Conservation (phyloP, 306 rosid species). For the Heteromeles arbutifolia region DNA sequence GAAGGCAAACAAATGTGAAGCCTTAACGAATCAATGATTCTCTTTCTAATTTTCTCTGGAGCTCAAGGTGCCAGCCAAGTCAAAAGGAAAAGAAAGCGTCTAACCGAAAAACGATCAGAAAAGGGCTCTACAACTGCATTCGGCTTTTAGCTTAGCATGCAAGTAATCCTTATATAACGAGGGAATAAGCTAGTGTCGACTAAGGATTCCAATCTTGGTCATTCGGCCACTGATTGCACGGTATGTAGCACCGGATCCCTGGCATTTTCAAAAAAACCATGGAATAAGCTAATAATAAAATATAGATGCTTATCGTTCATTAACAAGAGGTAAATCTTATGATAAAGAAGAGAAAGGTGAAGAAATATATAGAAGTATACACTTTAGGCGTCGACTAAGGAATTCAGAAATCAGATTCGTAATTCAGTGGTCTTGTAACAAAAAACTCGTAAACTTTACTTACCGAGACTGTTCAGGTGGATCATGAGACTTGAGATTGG, state of each 20-base stretch:
- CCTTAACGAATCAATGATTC: background rate
- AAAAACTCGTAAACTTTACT: background rate
- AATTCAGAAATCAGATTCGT: background rate
- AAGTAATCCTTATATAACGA: background rate
- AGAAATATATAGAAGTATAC: too few species aligned
- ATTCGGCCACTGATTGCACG: background rate
- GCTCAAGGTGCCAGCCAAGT: background rate
- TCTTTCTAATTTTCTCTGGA: background rate
- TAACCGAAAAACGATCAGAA: background rate
- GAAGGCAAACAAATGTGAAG: background rate
- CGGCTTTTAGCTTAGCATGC: background rate
- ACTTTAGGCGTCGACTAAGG: background rate
- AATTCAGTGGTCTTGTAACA: background rate
- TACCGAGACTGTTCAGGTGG: slow-evolving; percentile 21
- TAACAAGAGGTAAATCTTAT: too few species aligned
- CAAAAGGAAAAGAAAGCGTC: background rate
- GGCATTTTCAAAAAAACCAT: background rate
- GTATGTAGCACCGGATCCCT: background rate
- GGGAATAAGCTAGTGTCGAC: background rate
- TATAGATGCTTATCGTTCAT: too few species aligned
- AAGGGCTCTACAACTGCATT: background rate
- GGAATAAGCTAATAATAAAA: background rate
- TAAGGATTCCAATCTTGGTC: background rate
- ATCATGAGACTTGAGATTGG: slow-evolving; percentile 34
- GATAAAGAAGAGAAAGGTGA: too few species aligned